Conservation (phyloP, 73 alveolate species). For the Paramecium primaurelia region DNA sequence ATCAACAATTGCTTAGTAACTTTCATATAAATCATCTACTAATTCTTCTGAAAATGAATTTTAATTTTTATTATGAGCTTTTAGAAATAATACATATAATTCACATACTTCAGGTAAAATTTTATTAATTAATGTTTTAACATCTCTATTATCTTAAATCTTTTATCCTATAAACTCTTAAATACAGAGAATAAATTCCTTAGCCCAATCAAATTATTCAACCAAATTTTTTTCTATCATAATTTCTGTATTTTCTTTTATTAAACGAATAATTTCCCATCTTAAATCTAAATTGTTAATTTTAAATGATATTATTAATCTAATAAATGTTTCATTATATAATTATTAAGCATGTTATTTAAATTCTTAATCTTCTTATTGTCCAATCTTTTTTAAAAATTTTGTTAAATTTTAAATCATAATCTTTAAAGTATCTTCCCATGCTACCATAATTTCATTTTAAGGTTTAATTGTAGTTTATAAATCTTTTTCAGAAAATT, state of each 20-base stretch:
- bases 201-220: not conserved
- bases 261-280: not conserved
- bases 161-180: constrained; percentile 18
- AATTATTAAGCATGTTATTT: not conserved
- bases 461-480: not conserved
- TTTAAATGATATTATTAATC: constrained; percentile 22
- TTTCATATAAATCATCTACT: not conserved
- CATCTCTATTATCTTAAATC: constrained; percentile 34
- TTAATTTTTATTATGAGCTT: not conserved
- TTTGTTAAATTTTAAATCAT: constrained; percentile 43
- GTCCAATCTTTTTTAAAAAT: not conserved
- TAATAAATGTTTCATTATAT: not conserved
- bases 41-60: not conserved
- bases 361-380: constrained; percentile 24
- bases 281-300: constrained; percentile 19
- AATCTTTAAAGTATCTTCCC: constrained; percentile 24
- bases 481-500: not conserved
- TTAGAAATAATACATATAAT: not conserved
- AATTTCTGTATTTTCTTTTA: constrained; percentile 24
- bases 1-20: constrained; percentile 11
- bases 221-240: not conserved
- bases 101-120: constrained; percentile 41
- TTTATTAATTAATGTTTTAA: constrained; percentile 24
- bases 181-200: not conserved
- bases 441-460: not conserved